Evolutionary conservation across 2,329 filamentous ascomycete genomes (phyloP), one percentile per base, ranked within the genome.

Genomic region (Claviceps monticola): DNA sequence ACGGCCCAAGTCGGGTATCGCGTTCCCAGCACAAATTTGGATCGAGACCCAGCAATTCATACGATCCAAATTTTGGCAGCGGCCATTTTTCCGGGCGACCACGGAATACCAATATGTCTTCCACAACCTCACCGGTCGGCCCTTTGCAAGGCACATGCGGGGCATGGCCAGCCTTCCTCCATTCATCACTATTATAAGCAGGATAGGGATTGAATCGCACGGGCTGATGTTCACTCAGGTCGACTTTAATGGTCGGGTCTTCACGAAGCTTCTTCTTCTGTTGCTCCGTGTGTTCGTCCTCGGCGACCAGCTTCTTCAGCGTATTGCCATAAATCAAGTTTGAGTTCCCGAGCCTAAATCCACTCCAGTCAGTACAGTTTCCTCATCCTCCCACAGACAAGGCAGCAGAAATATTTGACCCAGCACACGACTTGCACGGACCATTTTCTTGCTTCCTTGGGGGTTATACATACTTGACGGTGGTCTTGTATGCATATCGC

Each of bases 171-270:
- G 68, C 64, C 47, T 69, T 66, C 58, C 71, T 75, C 82, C 83
- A 89, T 14, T 71, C 65, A 3, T 71, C 67, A 49, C 74, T 76
- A 60, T 86, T 84, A 67, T 88, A 87, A 16, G 78, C 69, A 0
- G 85, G 84, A 56, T 88, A 89, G 0, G 86, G 86, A 53, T 82
- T 74, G 65, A 86, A 88, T 19, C 75, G 70, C 51, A 78, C 70
- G 1, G 80, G 75, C 48, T 71, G 66, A 44, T 74, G 68, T 13
- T 66, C 61, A 50, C 61, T 72, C 58, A 74, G 77, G 38, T 65
- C 65, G 29, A 64, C 56, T 47, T 62, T 60, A 8, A 62, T 59
- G n/a, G 65, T 61, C 49, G 68, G 58, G 37, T 68, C 65, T 46
- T 60, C 62, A 48, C 53, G 57, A 17, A 72, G 61, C 52, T 59